Conservation (phyloP, 2,329 filamentous ascomycete genomes). For the Hymenoscyphus repandus region DNA sequence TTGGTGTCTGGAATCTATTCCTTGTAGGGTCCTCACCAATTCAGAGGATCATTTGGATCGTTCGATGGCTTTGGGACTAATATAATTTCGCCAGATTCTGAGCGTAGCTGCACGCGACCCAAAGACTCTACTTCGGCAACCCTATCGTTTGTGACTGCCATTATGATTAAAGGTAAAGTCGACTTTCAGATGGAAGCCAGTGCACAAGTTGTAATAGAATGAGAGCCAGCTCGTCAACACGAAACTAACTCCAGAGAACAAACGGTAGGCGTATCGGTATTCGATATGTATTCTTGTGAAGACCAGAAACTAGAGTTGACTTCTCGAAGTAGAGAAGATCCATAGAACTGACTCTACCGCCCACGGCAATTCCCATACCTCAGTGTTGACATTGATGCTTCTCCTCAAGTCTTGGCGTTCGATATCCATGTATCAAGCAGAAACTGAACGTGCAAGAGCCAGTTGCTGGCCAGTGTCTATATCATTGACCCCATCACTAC, state of each 20-base stretch:
- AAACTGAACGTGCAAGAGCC: too few species aligned
- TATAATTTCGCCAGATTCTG: conserved; percentile 22
- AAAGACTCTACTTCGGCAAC: conserved; percentile 9
- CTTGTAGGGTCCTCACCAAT: conserved; percentile 24
- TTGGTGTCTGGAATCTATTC: neutral
- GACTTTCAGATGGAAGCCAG: conserved; percentile 10
- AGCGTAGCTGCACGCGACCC: conserved; percentile 16
- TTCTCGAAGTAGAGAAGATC: too few species aligned
- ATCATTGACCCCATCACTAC: too few species aligned
- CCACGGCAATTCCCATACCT: too few species aligned
- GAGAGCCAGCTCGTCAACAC: conserved; percentile 1
- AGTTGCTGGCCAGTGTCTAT: too few species aligned
- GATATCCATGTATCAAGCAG: too few species aligned
- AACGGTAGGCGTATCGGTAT: too few species aligned
- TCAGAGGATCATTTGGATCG: conserved; percentile 35
- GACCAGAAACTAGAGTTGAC: too few species aligned
- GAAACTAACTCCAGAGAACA: neutral
- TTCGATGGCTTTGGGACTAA: conserved; percentile 29
- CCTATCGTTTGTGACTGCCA: conserved; percentile 2
- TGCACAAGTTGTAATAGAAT: neutral
- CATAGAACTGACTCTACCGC: too few species aligned
- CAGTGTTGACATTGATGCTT: too few species aligned
- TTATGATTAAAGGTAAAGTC: neutral
- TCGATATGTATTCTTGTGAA: too few species aligned
- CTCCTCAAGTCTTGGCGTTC: too few species aligned